A percentile compares a stretch with the other conserved stretches of the same genome.
Conservation (phyloP, 208 protist genomes). For the Leishmania lainsoni region DNA sequence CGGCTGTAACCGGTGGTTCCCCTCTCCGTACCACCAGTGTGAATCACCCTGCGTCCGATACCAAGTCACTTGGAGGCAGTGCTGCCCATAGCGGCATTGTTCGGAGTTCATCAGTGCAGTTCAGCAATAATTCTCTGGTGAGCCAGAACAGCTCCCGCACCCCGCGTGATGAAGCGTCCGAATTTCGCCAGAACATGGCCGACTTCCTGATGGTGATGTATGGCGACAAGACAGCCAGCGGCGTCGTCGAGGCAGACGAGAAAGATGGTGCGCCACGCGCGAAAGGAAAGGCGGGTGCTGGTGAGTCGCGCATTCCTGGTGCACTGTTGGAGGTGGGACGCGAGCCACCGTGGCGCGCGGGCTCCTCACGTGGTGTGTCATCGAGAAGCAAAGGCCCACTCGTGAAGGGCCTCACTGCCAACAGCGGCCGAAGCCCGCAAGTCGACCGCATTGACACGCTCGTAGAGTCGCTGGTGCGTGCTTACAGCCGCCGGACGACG, state of each 20-base stretch:
- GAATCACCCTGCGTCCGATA: not conserved
- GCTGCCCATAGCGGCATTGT: not conserved
- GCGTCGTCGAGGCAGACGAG: not conserved
- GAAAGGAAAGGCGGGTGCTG: not conserved
- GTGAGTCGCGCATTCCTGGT: not conserved
- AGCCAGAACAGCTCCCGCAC: not conserved
- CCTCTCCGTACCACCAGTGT: not conserved
- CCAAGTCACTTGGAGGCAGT: constrained; percentile 2
- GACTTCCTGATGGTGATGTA: constrained; percentile 55
- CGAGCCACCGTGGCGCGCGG: not conserved
- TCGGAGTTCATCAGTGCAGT: constrained; percentile 29
- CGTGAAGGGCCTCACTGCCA: constrained; percentile 29
- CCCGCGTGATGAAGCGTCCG: constrained; percentile 8
- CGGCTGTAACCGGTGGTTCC: constrained; percentile 3
- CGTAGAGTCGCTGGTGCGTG: constrained; percentile 34
- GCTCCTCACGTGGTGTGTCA: not conserved
- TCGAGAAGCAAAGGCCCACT: constrained; percentile 9
- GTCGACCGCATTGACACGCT: constrained; percentile 44
- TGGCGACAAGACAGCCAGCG: constrained; percentile 13
- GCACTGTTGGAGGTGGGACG: not conserved
- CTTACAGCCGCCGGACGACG: constrained; percentile 31
- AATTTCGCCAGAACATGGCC: constrained; percentile 41
- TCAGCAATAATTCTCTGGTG: constrained; percentile 6
- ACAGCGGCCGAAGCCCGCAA: constrained; percentile 11
- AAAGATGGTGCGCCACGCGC: not conserved